Conservation (phyloP, 176 grass and related monocot species). For the Pharus latifolius region DNA sequence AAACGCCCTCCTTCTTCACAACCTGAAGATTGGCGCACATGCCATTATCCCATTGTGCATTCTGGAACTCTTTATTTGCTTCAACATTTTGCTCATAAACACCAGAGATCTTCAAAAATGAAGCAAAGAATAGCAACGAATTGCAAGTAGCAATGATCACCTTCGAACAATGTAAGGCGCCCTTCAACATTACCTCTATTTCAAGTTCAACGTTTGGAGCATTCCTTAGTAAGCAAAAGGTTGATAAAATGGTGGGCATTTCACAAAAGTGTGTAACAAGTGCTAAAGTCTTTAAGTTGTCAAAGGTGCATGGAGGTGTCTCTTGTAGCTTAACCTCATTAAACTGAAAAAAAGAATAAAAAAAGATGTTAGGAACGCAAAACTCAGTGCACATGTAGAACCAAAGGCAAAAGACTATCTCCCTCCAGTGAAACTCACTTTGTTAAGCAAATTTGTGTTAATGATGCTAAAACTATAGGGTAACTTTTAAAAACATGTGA, state of each 20-base stretch:
- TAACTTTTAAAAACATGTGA: too few relatives aligned
- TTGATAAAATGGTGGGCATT: background rate
- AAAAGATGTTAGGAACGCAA: background rate
- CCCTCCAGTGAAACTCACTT: too few relatives aligned
- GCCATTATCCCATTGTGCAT: slow-evolving; percentile 18
- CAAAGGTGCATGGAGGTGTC: slow-evolving; percentile 7
- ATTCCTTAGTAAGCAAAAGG: slow-evolving; percentile 8
- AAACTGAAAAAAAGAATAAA: background rate
- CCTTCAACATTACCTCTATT: slow-evolving; percentile 6
- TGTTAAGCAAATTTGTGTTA: background rate
- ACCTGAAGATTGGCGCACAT: slow-evolving; percentile 21
- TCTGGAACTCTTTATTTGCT: background rate
- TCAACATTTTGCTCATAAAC: background rate
- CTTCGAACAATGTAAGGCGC: background rate
- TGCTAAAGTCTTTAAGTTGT: slow-evolving; percentile 1
- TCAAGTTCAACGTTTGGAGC: slow-evolving; percentile 11
- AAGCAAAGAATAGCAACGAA: background rate
- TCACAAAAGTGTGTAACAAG: slow-evolving; percentile 11
- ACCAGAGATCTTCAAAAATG: background rate
- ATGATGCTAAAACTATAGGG: too few relatives aligned
- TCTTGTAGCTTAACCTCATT: background rate
- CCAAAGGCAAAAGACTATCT: background rate
- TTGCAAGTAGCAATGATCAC: background rate
- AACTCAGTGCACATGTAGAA: background rate
- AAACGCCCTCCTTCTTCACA: background rate